Conservation (phyloP, 2,329 filamentous ascomycete genomes). For the Fusarium kyushuense region DNA sequence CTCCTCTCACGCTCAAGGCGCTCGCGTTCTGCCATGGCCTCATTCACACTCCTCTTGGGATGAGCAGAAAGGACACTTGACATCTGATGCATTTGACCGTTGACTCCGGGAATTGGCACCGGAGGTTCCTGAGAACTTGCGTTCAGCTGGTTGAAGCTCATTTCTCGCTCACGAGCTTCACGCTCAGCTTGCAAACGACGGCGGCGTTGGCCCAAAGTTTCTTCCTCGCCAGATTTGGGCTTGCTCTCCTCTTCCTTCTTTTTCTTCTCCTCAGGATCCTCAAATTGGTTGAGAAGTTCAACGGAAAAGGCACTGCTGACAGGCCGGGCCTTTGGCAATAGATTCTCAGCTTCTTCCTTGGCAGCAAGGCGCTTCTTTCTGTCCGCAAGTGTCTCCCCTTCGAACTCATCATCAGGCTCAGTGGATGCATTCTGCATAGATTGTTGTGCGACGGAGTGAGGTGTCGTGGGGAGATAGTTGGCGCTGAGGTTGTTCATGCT, state of each 20-base stretch:
- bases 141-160: slow-evolving; percentile 54
- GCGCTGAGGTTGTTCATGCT: slow-evolving; percentile 59
- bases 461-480: slow-evolving; percentile 34
- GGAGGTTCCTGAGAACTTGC: slow-evolving; percentile 26
- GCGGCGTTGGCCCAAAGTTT: slow-evolving; percentile 82
- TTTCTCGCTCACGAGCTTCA: slow-evolving; percentile 71
- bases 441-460: slow-evolving; percentile 24
- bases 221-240: slow-evolving; percentile 65
- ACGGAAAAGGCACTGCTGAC: slow-evolving; percentile 75
- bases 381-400: slow-evolving; percentile 74
- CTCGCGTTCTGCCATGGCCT: slow-evolving; percentile 57
- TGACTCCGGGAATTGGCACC: slow-evolving; percentile 32
- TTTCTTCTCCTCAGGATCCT: slow-evolving; percentile 60
- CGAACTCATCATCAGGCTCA: slow-evolving; percentile 67
- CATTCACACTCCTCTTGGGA: slow-evolving; percentile 56
- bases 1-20: slow-evolving; percentile 58
- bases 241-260: slow-evolving; percentile 56
- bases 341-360: slow-evolving; percentile 60
- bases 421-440: slow-evolving; percentile 43
- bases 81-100: slow-evolving; percentile 61
- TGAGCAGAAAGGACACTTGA: slow-evolving; percentile 68
- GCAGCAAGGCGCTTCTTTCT: slow-evolving; percentile 74
- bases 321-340: slow-evolving; percentile 66
- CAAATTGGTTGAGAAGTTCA: slow-evolving; percentile 76
- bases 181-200: slow-evolving; percentile 77